Conservation (phyloP, 2,329 filamentous ascomycete species). For the Paraconiothyrium brasiliense region DNA sequence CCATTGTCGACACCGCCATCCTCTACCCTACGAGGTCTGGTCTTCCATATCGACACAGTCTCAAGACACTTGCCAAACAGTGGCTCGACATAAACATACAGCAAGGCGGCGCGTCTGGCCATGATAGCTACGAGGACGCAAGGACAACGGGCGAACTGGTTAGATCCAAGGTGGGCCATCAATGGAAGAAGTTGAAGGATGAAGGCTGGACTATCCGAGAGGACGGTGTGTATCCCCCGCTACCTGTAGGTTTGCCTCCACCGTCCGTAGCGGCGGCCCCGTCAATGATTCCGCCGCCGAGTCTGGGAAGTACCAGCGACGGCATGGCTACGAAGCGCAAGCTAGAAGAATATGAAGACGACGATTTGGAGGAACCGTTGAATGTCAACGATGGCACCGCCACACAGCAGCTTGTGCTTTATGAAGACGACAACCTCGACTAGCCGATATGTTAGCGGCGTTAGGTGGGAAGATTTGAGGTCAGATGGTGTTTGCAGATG, state of each 20-base stretch:
- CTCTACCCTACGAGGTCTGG: conserved; percentile 82
- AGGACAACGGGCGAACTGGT: conserved; percentile 88
- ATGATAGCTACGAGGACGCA: conserved; percentile 94
- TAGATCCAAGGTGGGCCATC: conserved; percentile 71
- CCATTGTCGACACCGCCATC: conserved; percentile 84
- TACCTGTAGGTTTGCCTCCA: conserved; percentile 34
- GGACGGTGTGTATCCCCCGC: conserved; percentile 41
- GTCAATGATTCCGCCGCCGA: conserved; percentile 28
- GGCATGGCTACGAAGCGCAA: conserved; percentile 37
- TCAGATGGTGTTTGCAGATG: not conserved
- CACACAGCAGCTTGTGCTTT: conserved; percentile 37
- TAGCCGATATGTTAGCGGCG: not conserved
- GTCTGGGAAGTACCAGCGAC: conserved; percentile 19
- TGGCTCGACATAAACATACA: conserved; percentile 82
- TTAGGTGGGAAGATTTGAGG: not conserved
- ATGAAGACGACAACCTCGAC: conserved; percentile 4
- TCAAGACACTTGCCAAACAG: conserved; percentile 78
- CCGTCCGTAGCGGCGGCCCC: conserved; percentile 21
- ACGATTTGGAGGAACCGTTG: conserved; percentile 11
- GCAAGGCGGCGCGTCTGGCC: conserved; percentile 72
- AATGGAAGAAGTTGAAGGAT: conserved; percentile 73
- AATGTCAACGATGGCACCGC: conserved; percentile 21
- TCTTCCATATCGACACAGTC: conserved; percentile 77
- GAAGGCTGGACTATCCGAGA: conserved; percentile 69
- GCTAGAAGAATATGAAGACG: conserved; percentile 22